Base-by-base conservation (phyloP, 2,329 filamentous ascomycete genomes). In the Colletotrichum eleusines region DNA sequence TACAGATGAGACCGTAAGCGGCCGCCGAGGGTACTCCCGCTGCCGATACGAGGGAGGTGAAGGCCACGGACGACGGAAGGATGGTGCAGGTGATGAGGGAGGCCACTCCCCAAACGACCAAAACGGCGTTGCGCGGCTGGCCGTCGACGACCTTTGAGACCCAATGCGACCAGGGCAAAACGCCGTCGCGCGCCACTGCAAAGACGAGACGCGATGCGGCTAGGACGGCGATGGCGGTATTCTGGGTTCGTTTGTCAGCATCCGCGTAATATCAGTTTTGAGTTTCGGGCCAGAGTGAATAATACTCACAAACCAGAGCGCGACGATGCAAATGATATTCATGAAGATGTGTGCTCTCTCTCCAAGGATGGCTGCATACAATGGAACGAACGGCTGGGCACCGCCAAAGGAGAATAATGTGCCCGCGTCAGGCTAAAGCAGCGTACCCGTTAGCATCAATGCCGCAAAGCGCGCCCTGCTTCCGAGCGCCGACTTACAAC, bases 131-230 rank as follows among this genome's bases (percentile, higher is more conserved):
- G 18, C 84, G 84, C 0, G 89, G 89, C 72, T 90, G 88, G 62
- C 88, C 88, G 31, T 84, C 80, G 11, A 83, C 78, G 2, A 90
- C 87, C 23, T 81, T 77, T 5, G 87, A 85, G 53, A 90, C 88
- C 86, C 88, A 89, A 42, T 82, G 75, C 1, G 87, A 89, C 77
- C 85, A 89, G 0, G 88, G 88, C 3, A 90, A 80, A 26, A 90
- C 87, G 44, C 88, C 87, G 74, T 90, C 88, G 55, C 88, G 84
- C 35, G 88, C 88, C 5, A 90, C 88, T 51, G 88, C 88, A 76
- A 89, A 90, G 73, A 90, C 87, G 2, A 90, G 82, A n/a, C 88
- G 84, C 5, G 88, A 90, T 18, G 86, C 86, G 9, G 88, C 88
- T 16, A 89, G 83, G 54, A 89, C 85, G 26, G 87, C 86, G 66